A percentile compares a stretch with the other conserved stretches of the same genome.
Evolutionary conservation across 192 early-diverging fungal genomes (phyloP).

Genomic region (Allomyces macrogynus): DNA sequence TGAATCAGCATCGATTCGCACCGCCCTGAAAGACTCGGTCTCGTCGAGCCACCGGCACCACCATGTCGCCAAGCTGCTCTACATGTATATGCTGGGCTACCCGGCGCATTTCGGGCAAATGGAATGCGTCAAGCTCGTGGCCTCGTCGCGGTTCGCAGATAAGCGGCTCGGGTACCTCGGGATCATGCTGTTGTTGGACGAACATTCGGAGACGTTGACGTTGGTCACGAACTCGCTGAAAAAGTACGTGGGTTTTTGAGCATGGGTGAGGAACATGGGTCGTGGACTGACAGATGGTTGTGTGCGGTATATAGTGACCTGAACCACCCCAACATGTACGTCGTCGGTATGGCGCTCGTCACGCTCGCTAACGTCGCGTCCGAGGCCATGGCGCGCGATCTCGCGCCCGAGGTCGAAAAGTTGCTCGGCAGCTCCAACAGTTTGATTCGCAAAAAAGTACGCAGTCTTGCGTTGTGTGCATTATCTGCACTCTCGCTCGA

Average conservation of each 20-base stretch:
- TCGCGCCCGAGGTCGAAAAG: slow-evolving; percentile 83
- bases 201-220: slow-evolving; percentile 90
- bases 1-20: slow-evolving; percentile 86
- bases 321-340: slow-evolving; percentile 85
- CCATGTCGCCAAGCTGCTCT: slow-evolving; percentile 91
- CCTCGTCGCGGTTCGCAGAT: slow-evolving; percentile 78
- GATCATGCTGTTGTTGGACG: slow-evolving; percentile 89
- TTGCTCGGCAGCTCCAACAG: slow-evolving; percentile 73
- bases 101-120: slow-evolving; percentile 99
- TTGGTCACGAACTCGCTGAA: slow-evolving; percentile 97
- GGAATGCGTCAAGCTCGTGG: slow-evolving; percentile 92
- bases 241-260: slow-evolving; percentile 58
- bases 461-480: background rate
- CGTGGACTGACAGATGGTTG: background rate
- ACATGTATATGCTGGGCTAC: slow-evolving; percentile 95
- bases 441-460: slow-evolving; percentile 90
- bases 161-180: slow-evolving; percentile 95
- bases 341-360: slow-evolving; percentile 85
- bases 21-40: slow-evolving; percentile 91
- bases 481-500: no score
- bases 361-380: slow-evolving; percentile 94
- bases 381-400: slow-evolving; percentile 81
- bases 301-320: slow-evolving; percentile 48
- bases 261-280: no score
- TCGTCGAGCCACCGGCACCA: slow-evolving; percentile 57